A percentile compares a stretch with the other conserved stretches of the same genome.
Conservation (phyloP, 352 stramenopile species). For the Pelagophyceae sp. region DNA sequence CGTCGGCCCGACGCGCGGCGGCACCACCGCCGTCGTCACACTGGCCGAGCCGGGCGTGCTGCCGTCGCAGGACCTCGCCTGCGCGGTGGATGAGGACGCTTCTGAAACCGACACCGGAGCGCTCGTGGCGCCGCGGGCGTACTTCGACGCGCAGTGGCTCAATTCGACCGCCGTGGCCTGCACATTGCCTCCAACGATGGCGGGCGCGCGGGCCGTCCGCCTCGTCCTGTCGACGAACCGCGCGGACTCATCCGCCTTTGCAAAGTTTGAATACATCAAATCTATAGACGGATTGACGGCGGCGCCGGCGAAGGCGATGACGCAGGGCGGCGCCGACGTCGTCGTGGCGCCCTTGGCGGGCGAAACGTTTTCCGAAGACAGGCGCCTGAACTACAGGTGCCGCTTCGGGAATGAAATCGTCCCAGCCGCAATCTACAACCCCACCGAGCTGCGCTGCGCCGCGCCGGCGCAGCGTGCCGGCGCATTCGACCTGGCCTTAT, state of each 20-base stretch:
- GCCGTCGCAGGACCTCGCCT: not conserved
- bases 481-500: not conserved
- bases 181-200: slow-evolving; percentile 6
- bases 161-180: slow-evolving; percentile 25
- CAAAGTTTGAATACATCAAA: slow-evolving; percentile 10
- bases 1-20: not conserved
- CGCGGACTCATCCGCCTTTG: slow-evolving; percentile 22
- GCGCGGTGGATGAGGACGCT: no score
- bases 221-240: slow-evolving; percentile 25
- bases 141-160: slow-evolving; percentile 25
- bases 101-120: no score
- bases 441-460: slow-evolving; percentile 23
- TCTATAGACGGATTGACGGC: slow-evolving; percentile 2
- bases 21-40: not conserved
- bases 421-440: slow-evolving; percentile 23
- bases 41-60: not conserved
- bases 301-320: slow-evolving; percentile 23
- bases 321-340: slow-evolving; percentile 21
- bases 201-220: slow-evolving; percentile 14
- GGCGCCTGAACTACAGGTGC: not conserved
- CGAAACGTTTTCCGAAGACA: slow-evolving; percentile 24
- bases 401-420: slow-evolving; percentile 21
- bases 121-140: slow-evolving; percentile 20
- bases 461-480: not conserved
- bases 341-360: no score